Evolutionary conservation across 1,284 basidiomycete genomes (phyloP).

Genomic region (Chalciporus sp.): DNA sequence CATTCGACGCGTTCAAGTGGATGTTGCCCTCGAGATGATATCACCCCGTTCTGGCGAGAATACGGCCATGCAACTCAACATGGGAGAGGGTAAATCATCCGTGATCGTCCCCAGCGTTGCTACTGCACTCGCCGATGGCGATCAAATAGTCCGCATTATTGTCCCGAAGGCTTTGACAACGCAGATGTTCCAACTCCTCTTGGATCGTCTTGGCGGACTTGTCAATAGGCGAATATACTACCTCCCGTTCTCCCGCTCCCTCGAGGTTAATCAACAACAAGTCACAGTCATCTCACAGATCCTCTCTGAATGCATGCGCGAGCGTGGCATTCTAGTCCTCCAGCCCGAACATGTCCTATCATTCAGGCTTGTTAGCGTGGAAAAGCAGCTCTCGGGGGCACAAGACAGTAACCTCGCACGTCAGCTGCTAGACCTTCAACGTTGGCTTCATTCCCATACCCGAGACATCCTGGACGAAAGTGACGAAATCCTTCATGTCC

Average conservation of each 20-base stretch:
- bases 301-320: slow-evolving; percentile 37
- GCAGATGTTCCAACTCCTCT: slow-evolving; percentile 53
- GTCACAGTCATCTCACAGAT: too few relatives aligned
- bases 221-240: slow-evolving; percentile 48
- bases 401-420: slow-evolving; percentile 18
- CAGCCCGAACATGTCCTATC: slow-evolving; percentile 58
- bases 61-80: slow-evolving; percentile 52
- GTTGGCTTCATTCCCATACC: slow-evolving; percentile 17
- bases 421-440: too few relatives aligned
- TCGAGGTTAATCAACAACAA: too few relatives aligned
- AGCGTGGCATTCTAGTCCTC: slow-evolving; percentile 44
- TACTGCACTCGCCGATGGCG: slow-evolving; percentile 42
- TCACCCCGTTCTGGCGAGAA: slow-evolving; percentile 39
- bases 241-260: slow-evolving; percentile 48
- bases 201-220: slow-evolving; percentile 45
- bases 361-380: slow-evolving; percentile 22
- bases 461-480: slow-evolving; percentile 48
- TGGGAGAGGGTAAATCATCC: slow-evolving; percentile 62
- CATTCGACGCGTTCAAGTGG: slow-evolving; percentile 43
- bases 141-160: slow-evolving; percentile 47
- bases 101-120: slow-evolving; percentile 52
- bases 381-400: slow-evolving; percentile 20
- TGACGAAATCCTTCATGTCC: slow-evolving; percentile 41
- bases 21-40: slow-evolving; percentile 51
- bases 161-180: slow-evolving; percentile 45